Base-by-base conservation (phyloP, 768 basidiomycete genomes). In the Sarcodon sp. region DNA sequence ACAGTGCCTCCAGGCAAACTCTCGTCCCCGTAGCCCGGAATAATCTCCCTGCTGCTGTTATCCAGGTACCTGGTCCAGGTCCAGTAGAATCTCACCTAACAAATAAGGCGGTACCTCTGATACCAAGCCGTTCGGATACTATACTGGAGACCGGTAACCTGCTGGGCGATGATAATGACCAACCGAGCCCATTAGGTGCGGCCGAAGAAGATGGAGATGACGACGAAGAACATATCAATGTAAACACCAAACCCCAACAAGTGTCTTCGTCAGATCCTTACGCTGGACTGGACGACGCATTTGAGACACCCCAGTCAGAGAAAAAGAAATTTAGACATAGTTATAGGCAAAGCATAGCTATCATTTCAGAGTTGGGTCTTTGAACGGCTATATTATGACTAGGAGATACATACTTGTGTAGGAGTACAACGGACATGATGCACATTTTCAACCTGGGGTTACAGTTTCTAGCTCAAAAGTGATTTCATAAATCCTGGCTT, bases 201-300 rank as follows among this genome's bases (percentile, higher is more conserved):
- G 49, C 51, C 31, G 32, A 51, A 47, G 55, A 56, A 11, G 37
- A 44, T 1, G 53, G 49, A 32, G 56, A 51, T 33, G 54, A 46
- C 33, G 59, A 52, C 36, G 50, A 52, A 21, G 57, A 56, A 33
- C 59, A 58, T 37, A 60, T 58, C 35, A 60, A 62, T 33, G 54
- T 48, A 35, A 49, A 48, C 53, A 34, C 16, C 15, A 32, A 34
- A 35, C 21, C 13, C 32, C 51, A 36, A 55, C 50, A 38, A n/a
- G 39, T 3, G 35, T 57, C 46, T 45, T 44, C 1, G 50, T 47
- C 57, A 8, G 89, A 93, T 64, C 89, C 89, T 18, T 96, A 96
- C 61, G 88, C 87, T 5, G 83, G 83, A 52, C 64, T 96, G 47
- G 85, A 73, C 54, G 74, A 77, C 35, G 86, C 84, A 45, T 88